A percentile compares a stretch with the other conserved stretches of the same genome.
Evolutionary conservation across 805 yeast genomes (phyloP).

Genomic region (Lachancea sp.): DNA sequence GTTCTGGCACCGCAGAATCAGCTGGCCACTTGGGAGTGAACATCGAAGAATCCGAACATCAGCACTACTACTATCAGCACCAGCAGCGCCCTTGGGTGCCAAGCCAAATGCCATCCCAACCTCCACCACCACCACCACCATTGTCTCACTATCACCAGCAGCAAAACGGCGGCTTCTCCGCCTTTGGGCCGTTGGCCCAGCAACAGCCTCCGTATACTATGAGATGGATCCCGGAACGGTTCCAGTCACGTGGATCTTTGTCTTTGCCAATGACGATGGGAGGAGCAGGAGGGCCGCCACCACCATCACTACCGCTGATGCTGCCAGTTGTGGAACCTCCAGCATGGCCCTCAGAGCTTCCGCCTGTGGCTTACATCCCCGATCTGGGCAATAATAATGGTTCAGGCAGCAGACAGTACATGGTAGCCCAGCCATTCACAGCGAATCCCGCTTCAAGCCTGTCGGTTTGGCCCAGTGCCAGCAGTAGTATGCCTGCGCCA

Average conservation of each 20-base stretch:
- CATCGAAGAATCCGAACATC: background rate
- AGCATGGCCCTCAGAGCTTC: background rate
- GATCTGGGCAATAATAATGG: background rate
- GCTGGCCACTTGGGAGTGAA: no score
- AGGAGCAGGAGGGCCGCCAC: background rate
- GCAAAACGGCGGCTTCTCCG: no score
- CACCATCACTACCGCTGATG: background rate
- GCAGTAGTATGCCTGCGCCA: background rate
- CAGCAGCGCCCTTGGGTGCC: background rate
- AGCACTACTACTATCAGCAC: background rate
- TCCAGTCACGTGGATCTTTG: no score
- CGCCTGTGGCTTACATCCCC: background rate
- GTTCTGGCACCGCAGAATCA: no score
- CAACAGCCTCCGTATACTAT: no score
- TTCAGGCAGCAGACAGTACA: slow-evolving; percentile 1
- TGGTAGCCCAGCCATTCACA: slow-evolving; percentile 3
- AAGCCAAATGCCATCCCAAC: background rate
- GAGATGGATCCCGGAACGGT: no score
- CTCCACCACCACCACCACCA: background rate
- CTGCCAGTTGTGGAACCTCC: background rate
- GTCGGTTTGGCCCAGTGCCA: no score
- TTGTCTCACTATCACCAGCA: no score
- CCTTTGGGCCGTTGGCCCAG: no score
- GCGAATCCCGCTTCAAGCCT: background rate
- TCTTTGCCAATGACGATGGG: background rate